phyloP scores from a whole-genome alignment of 192 early-diverging fungal species.

The Coemansia sp. region DNA sequence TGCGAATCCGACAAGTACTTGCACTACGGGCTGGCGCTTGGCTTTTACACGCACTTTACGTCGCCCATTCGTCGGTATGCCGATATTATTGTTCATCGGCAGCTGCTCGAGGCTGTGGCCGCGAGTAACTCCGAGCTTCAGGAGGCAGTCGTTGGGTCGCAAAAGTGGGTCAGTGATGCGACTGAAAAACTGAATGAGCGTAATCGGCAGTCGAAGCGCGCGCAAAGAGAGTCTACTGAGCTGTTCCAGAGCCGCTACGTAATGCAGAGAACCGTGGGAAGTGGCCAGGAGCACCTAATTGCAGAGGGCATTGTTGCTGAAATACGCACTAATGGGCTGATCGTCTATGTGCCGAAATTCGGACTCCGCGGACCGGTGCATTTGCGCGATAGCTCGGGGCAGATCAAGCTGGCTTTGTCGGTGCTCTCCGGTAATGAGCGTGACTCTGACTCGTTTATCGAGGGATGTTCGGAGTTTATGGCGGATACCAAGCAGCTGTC shows the following conservation, averaged over 20 bases:
- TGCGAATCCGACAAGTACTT: slow-evolving; percentile 46
- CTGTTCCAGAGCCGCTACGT: slow-evolving; percentile 76
- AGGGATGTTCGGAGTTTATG: slow-evolving; percentile 54
- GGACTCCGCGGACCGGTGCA: slow-evolving; percentile 73
- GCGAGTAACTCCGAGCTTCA: background rate
- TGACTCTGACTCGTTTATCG: slow-evolving; percentile 51
- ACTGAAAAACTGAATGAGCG: slow-evolving; percentile 64
- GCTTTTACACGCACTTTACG: slow-evolving; percentile 81
- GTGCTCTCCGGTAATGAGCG: slow-evolving; percentile 51
- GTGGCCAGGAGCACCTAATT: slow-evolving; percentile 44
- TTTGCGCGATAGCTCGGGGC: slow-evolving; percentile 59
- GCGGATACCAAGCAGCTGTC: slow-evolving; percentile 31
- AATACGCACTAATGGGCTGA: slow-evolving; percentile 65
- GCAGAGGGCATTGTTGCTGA: slow-evolving; percentile 69
- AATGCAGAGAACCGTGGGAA: slow-evolving; percentile 48
- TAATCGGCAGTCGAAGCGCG: slow-evolving; percentile 70
- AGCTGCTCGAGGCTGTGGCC: slow-evolving; percentile 57
- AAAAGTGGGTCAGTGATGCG: slow-evolving; percentile 32
- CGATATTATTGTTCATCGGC: slow-evolving; percentile 75
- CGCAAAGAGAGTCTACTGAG: slow-evolving; percentile 74
- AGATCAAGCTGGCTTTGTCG: slow-evolving; percentile 59
- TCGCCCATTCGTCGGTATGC: slow-evolving; percentile 80
- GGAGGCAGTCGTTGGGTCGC: background rate
- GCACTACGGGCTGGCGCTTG: slow-evolving; percentile 75
- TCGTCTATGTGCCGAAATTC: slow-evolving; percentile 54